phyloP scores from a whole-genome alignment of 352 stramenopile species.

The Globisporangium alternatum region DNA sequence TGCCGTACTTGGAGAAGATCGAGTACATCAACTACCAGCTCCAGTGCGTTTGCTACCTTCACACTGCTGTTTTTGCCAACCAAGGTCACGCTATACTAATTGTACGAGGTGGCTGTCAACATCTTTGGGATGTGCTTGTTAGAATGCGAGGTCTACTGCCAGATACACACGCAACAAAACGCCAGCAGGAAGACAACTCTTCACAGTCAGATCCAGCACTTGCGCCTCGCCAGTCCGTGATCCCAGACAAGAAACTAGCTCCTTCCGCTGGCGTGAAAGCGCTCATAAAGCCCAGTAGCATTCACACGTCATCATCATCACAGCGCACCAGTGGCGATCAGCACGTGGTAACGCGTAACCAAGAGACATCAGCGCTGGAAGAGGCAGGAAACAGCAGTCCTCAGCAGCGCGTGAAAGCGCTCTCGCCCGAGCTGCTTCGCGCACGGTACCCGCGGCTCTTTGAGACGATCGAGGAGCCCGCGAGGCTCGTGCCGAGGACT shows the following conservation, averaged over 20 bases:
- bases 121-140: not conserved
- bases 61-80: not conserved
- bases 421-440: conserved; percentile 34
- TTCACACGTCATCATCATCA: not conserved
- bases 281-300: not conserved
- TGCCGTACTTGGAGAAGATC: conserved; percentile 85
- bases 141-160: conserved; percentile 10
- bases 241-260: not conserved
- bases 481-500: conserved; percentile 24
- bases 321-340: not conserved
- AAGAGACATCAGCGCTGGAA: conserved; percentile 1
- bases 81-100: not conserved
- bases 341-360: conserved; percentile 8
- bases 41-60: conserved; percentile 24
- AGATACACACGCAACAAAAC: not conserved
- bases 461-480: conserved; percentile 24
- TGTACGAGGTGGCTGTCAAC: not conserved
- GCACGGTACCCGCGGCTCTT: conserved; percentile 54
- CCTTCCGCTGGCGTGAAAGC: not conserved
- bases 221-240: not conserved
- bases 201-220: not conserved
- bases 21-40: conserved; percentile 87
- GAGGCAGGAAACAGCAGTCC: not conserved
- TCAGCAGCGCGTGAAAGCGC: not conserved
- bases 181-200: not conserved